phyloP scores from a whole-genome alignment of 2,329 filamentous ascomycete genomes.

The Colletotrichum tabaci region DNA sequence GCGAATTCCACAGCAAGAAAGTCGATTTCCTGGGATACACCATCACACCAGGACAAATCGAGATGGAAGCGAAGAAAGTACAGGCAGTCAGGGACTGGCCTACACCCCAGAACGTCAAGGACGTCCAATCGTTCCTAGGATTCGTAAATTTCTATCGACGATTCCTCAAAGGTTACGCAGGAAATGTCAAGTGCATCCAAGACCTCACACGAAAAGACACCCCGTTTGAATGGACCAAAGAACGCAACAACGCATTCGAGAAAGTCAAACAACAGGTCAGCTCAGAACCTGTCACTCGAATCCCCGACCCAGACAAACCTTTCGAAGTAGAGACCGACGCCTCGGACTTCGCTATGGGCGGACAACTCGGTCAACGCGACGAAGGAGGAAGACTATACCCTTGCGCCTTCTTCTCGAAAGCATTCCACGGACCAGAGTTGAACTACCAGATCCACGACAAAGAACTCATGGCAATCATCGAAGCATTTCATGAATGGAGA shows the following conservation, averaged over 20 bases:
- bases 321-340: background rate
- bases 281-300: too few relatives aligned
- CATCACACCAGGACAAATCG: background rate
- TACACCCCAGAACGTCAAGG: background rate
- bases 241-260: too few relatives aligned
- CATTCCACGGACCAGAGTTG: background rate
- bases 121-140: background rate
- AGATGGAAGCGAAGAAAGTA: background rate
- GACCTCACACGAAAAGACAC: background rate
- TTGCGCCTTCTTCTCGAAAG: too few relatives aligned
- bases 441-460: background rate
- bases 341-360: slow-evolving; percentile 3
- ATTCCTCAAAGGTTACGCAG: background rate
- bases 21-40: background rate
- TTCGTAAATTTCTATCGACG: background rate
- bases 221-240: too few relatives aligned
- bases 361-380: slow-evolving; percentile 3
- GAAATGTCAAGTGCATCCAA: background rate
- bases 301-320: too few relatives aligned
- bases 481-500: slow-evolving; percentile 17
- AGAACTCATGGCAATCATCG: slow-evolving; percentile 11
- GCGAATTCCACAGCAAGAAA: background rate
- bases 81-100: background rate
- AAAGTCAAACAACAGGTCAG: too few relatives aligned
- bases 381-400: slow-evolving; percentile 3